Evolutionary conservation across 2,329 filamentous ascomycete species (phyloP).

Genomic region (Neonectria sp.): DNA sequence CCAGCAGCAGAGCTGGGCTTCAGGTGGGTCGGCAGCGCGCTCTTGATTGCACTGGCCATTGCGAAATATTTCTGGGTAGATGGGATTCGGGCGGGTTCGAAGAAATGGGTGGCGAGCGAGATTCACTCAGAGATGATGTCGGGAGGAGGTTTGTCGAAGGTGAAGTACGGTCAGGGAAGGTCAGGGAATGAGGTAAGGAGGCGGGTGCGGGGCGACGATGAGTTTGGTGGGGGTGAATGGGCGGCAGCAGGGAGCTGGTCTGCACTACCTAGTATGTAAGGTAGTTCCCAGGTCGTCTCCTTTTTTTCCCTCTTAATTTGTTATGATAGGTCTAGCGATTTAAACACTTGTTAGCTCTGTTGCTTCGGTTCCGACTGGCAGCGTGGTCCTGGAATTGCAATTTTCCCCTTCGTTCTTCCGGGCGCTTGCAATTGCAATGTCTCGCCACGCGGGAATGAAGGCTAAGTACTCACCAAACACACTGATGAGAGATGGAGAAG

Average conservation of each 20-base stretch:
- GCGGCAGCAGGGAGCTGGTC: background rate
- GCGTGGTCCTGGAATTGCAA: background rate
- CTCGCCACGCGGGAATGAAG: constrained; percentile 11
- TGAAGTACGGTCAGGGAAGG: constrained; percentile 27
- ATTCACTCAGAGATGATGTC: constrained; percentile 28
- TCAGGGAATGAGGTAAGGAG: constrained; percentile 41
- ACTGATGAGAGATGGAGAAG: background rate
- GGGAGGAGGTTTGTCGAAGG: constrained; percentile 36
- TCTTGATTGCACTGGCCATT: constrained; percentile 81
- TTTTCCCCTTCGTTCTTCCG: background rate
- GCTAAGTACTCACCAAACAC: background rate
- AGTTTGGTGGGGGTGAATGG: constrained; percentile 30
- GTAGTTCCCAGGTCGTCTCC: constrained; percentile 9
- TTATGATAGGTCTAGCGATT: background rate
- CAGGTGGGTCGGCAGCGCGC: constrained; percentile 87
- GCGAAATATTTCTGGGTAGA: constrained; percentile 46
- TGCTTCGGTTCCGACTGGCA: background rate
- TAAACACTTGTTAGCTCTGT: background rate
- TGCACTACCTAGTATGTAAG: background rate
- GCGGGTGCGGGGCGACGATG: constrained; percentile 41
- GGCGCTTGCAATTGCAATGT: background rate
- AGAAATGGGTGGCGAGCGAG: constrained; percentile 13
- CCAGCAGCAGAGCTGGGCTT: constrained; percentile 71
- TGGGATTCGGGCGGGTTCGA: constrained; percentile 22
- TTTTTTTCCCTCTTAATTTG: constrained; percentile 6